Percentiles rank a stretch among this genome's conserved stretches.
phyloP scores from a whole-genome alignment of 2,329 filamentous ascomycete species.

The Fusarium vanettenii region DNA sequence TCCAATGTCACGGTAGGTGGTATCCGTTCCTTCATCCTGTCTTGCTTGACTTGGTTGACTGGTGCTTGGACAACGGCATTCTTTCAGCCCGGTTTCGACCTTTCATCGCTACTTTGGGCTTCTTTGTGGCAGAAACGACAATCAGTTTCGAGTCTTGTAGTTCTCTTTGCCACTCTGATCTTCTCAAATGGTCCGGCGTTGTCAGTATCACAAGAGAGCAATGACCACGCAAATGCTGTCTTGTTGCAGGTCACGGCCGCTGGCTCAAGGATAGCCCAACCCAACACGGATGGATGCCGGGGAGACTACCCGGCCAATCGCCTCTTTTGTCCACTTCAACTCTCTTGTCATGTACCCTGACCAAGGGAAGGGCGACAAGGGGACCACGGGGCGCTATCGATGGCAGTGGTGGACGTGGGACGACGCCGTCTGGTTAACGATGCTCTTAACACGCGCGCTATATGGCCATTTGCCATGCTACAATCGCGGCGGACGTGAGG shows the following conservation, averaged over 20 bases:
- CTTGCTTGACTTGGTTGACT: constrained; percentile 2
- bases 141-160: not conserved
- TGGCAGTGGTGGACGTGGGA: constrained; percentile 14
- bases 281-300: constrained; percentile 23
- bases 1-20: constrained; percentile 27
- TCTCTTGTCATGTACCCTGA: constrained; percentile 22
- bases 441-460: constrained; percentile 16
- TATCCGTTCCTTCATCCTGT: not conserved
- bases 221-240: constrained; percentile 6
- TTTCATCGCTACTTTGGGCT: not conserved
- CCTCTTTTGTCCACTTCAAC: not conserved
- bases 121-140: not conserved
- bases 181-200: not conserved
- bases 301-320: constrained; percentile 24
- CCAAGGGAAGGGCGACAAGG: constrained; percentile 6
- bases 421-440: constrained; percentile 13
- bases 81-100: constrained; percentile 15
- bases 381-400: constrained; percentile 21
- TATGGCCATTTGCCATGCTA: not conserved
- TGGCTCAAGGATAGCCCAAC: constrained; percentile 10
- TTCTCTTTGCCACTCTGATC: not conserved
- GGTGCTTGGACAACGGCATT: not conserved
- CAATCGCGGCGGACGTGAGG: not conserved
- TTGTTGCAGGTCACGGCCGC: not conserved
- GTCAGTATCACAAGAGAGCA: not conserved